Percentiles rank a stretch among this genome's conserved stretches.
Conservation (phyloP, 495 filamentous ascomycete genomes). For the Amorphotheca resinae region DNA sequence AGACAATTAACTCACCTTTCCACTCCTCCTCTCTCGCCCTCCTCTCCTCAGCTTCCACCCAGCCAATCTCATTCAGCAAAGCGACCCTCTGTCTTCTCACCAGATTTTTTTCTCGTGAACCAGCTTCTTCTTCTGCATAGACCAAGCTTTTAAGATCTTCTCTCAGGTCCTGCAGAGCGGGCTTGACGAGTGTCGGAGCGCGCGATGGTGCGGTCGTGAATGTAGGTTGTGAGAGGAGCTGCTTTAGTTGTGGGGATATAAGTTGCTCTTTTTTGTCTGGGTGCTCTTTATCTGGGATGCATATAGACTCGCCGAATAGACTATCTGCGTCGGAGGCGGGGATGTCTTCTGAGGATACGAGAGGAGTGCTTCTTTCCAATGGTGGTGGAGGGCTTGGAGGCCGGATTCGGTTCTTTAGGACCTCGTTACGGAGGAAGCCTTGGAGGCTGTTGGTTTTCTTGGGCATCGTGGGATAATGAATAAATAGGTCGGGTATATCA, state of each 20-base stretch:
- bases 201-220: neutral
- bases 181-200: neutral
- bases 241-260: neutral
- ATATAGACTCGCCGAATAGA: slow-evolving; percentile 5
- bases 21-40: neutral
- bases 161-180: neutral
- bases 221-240: neutral
- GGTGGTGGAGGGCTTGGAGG: neutral
- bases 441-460: neutral
- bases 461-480: neutral
- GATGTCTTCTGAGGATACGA: neutral
- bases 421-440: slow-evolving; percentile 1
- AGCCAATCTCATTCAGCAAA: slow-evolving; percentile 7
- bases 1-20: neutral
- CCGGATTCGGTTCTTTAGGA: neutral
- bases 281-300: too few relatives aligned
- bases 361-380: neutral
- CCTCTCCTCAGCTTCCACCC: neutral
- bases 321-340: slow-evolving; percentile 3
- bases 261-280: neutral
- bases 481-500: neutral
- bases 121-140: neutral
- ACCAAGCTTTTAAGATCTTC: slow-evolving; percentile 1
- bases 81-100: neutral
- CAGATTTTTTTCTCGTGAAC: neutral